Conservation (phyloP, 371 early-diverging fungal genomes). For the Haplosporangium sp. region DNA sequence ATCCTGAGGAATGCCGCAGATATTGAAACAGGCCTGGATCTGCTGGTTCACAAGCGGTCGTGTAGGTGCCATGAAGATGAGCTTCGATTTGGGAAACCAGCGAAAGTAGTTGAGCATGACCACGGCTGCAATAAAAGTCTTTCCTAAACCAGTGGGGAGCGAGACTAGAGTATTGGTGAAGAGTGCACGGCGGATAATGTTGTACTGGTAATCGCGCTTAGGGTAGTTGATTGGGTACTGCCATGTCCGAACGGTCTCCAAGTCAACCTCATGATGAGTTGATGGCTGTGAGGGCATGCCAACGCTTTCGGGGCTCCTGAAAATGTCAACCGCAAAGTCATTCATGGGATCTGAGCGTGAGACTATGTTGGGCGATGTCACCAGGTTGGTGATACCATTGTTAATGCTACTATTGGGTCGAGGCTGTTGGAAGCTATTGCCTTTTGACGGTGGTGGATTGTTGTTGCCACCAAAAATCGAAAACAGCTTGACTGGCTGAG, state of each 20-base stretch:
- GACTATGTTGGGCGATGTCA: background rate
- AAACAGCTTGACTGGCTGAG: conserved; percentile 20
- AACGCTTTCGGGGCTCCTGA: conserved; percentile 12
- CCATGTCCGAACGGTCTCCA: conserved; percentile 73
- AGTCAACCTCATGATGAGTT: conserved; percentile 64
- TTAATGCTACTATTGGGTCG: background rate
- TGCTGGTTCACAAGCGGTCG: conserved; percentile 94
- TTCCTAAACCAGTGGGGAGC: conserved; percentile 92
- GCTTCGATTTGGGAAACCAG: conserved; percentile 92
- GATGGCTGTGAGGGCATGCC: conserved; percentile 8
- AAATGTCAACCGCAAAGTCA: conserved; percentile 28
- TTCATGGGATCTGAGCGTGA: conserved; percentile 37
- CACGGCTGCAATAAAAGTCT: conserved; percentile 96
- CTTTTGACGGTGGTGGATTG: conserved; percentile 7
- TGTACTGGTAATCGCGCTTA: conserved; percentile 88
- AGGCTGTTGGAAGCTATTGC: conserved; percentile 1
- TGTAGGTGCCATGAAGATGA: conserved; percentile 95
- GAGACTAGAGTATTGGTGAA: conserved; percentile 91
- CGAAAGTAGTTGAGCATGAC: conserved; percentile 94
- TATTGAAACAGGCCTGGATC: conserved; percentile 84
- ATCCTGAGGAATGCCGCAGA: conserved; percentile 75
- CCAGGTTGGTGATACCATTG: background rate
- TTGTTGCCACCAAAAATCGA: conserved; percentile 42
- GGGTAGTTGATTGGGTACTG: conserved; percentile 85
- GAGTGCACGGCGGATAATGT: conserved; percentile 83